These are phyloP conservation scores for Tolypocladium tropicale DNA, from an alignment of 2,329 filamentous ascomycete species.

Conservation along the genomic window DNA sequence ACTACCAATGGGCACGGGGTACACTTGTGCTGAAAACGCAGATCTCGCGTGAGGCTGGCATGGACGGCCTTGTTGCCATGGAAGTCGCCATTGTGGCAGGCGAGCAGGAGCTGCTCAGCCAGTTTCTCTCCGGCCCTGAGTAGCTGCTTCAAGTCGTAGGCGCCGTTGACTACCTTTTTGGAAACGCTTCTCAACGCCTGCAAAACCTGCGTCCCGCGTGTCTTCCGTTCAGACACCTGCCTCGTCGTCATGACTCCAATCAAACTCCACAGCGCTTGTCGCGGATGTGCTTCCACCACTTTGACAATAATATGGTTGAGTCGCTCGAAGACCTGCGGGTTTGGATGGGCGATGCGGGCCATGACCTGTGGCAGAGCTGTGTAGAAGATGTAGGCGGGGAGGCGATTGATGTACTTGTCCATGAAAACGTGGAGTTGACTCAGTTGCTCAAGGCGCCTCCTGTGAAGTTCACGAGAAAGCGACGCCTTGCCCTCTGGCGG, in stretches of 20 bases:
- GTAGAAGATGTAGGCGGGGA: slow-evolving; percentile 72
- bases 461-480: slow-evolving; percentile 39
- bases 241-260: slow-evolving; percentile 78
- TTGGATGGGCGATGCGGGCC: slow-evolving; percentile 86
- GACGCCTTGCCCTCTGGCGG: slow-evolving; percentile 44
- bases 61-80: slow-evolving; percentile 54
- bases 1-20: slow-evolving; percentile 81
- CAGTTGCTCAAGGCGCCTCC: slow-evolving; percentile 54
- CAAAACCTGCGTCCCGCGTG: slow-evolving; percentile 41
- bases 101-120: slow-evolving; percentile 67
- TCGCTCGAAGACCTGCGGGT: slow-evolving; percentile 64
- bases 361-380: slow-evolving; percentile 84
- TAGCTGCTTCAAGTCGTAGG: slow-evolving; percentile 56
- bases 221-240: slow-evolving; percentile 54
- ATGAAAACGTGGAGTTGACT: slow-evolving; percentile 63
- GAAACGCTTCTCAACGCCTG: slow-evolving; percentile 34
- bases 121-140: slow-evolving; percentile 73
- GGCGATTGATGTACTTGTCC: slow-evolving; percentile 63
- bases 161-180: slow-evolving; percentile 40
- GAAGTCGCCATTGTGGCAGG: slow-evolving; percentile 69
- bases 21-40: slow-evolving; percentile 76
- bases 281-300: slow-evolving; percentile 79
- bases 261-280: slow-evolving; percentile 85
- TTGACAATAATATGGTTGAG: slow-evolving; percentile 73
- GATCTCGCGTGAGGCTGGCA: slow-evolving; percentile 66